Base-by-base conservation (phyloP, 768 basidiomycete species). In the Agrocybe pediades region DNA sequence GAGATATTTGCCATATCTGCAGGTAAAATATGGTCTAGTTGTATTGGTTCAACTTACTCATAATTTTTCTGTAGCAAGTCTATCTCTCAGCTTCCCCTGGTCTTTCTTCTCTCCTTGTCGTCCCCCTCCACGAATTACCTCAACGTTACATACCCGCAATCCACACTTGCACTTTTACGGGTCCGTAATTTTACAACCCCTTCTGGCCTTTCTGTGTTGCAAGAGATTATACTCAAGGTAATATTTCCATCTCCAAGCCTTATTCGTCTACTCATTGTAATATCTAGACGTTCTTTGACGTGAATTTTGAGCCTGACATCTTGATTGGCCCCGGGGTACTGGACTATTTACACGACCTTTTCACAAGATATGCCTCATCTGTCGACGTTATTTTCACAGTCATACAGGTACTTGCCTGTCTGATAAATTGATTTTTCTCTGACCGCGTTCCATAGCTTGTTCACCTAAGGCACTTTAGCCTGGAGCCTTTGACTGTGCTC, bases 1-100 rank as follows among this genome's bases (percentile, higher is more conserved):
- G 86, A 61, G 88, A 92, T 60, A 61, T 90, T 16, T 81, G 90
- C 39, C 78, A 86, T 49, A 84, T 91, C 29, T 88, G 80, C 74
- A 88, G 86, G 89, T 85, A 56, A n/a, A 19, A 16, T 41, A 13
- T 11, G 4, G 33, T 39, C 6, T 3, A 5, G 33, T 17, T 25
- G 11, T 1, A 29, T 20, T 41, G 3, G 5, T 41, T 17, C 8
- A 6, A 4, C 27, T 30, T 21, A 23, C 15, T 9, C 9, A n/a
- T n/a, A n/a, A n/a, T n/a, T 47, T 21, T 25, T 26, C 54, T 45
- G 9, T 24, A 92, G 89, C 59, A 71, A 77, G 43, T 76, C 79
- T 24, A 70, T 84, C 19, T 68, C 81, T 3, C 65, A 66, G 15
- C 69, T 91, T 2, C 88, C 87, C 0, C 66, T 90, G 2, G 75